Conservation (phyloP, 768 basidiomycete genomes). For the Cystofilobasidium capitatum region DNA sequence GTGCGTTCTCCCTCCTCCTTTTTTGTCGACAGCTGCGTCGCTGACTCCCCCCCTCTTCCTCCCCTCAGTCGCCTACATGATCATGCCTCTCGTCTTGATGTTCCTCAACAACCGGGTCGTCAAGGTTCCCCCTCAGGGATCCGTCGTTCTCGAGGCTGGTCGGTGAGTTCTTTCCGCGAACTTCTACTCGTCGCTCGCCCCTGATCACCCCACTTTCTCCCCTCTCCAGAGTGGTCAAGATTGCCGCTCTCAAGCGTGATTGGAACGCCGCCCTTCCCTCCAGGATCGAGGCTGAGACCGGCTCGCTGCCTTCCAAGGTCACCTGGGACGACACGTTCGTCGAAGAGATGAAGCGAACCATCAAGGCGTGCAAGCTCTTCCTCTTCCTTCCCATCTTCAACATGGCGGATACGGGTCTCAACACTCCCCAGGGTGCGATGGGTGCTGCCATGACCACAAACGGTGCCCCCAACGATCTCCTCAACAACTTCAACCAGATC, state of each 20-base stretch:
- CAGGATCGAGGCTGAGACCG: constrained; percentile 27
- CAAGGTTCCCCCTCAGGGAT: constrained; percentile 35
- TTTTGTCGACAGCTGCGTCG: neutral
- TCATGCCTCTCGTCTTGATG: constrained; percentile 37
- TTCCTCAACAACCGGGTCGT: constrained; percentile 28
- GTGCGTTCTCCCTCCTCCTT: constrained; percentile 33
- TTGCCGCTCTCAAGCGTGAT: constrained; percentile 29
- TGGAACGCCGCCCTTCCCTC: constrained; percentile 35
- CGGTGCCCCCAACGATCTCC: constrained; percentile 36
- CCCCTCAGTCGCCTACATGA: neutral
- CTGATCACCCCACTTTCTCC: constrained; percentile 31
- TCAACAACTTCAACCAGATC: constrained; percentile 36
- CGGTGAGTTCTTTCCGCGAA: constrained; percentile 31
- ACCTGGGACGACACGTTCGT: constrained; percentile 37
- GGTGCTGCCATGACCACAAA: constrained; percentile 33
- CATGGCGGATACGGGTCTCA: constrained; percentile 32
- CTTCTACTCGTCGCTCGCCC: constrained; percentile 37
- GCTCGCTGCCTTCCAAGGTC: neutral
- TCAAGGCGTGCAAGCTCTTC: constrained; percentile 35
- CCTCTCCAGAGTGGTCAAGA: constrained; percentile 14
- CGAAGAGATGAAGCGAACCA: constrained; percentile 34
- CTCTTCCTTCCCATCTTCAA: constrained; percentile 33
- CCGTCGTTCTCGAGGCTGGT: constrained; percentile 35
- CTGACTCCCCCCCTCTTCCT: neutral
- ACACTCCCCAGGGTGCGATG: neutral